Evolutionary conservation across 441 rosid genomes (phyloP), one percentile per base, ranked within the genome.

Genomic region (Viola pubescens): DNA sequence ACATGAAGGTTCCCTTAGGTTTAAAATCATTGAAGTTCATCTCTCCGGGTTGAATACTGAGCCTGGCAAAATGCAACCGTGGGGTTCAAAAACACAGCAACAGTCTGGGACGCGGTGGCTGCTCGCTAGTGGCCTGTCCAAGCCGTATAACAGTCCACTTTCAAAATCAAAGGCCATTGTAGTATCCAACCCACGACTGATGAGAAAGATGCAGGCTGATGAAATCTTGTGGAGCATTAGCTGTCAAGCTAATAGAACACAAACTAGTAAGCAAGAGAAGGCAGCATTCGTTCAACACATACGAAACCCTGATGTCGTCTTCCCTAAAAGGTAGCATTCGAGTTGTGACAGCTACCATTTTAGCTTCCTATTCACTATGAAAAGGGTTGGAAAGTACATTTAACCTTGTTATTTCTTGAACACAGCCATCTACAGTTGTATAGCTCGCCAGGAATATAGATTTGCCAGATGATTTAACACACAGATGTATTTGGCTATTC

Each of bases 161-260:
- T 70, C 80, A 0, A 68, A 72, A 63, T 80, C 88, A 16, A 77
- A 71, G 26, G 81, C 78, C 14, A 73, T 78, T 55, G 78, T 77
- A 43, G 68, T 62, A 63, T 67, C 80, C 11, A 56, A 68, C 62
- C 70, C 65, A 7, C 72, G 66, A 8, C 49, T 56, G 62, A 67
- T 47, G 54, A 69, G 57, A 45, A 72, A 70, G 59, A 52, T 40
- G 66, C 62, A 40, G 53, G 49, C 48, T 6, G 60, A 40, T 48
- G 81, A 79, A 48, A 52, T 61, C 51, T 77, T 85, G 51, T 89
- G 94, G 97, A 83, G 92, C 71, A 79, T 87, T 81, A 82, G 77
- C 60, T 67, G 73, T 4, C 54, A 42, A 51, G 55, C 48, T 54
- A 65, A 19, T 55, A 65, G 62, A 40, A 55, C 49, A 48, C 76